Evolutionary conservation across 306 rosid genomes (phyloP).

Genomic region (Quercus dentata): DNA sequence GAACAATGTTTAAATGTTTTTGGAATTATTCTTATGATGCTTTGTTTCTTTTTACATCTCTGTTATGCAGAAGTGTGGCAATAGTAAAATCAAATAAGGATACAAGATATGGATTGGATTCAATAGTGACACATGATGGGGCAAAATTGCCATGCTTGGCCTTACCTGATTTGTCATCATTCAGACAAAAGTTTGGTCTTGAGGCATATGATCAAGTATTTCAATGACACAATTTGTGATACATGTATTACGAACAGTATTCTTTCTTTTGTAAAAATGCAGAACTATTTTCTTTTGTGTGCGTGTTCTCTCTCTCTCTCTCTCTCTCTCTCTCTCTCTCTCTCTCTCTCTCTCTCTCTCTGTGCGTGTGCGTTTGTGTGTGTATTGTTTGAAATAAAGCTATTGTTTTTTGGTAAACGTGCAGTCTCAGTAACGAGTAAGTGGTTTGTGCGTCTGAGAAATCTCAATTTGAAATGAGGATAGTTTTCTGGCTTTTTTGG

Average conservation of each 20-base stretch:
- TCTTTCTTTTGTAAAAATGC: neutral
- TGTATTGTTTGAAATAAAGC: too few relatives aligned
- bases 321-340: too few relatives aligned
- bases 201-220: conserved; percentile 68
- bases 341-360: too few relatives aligned
- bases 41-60: conserved; percentile 6
- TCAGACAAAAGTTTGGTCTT: conserved; percentile 64
- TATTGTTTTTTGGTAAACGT: neutral
- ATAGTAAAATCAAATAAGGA: conserved; percentile 84
- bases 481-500: too few relatives aligned
- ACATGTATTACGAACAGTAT: neutral
- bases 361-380: fast-evolving
- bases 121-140: conserved; percentile 88
- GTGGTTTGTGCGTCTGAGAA: too few relatives aligned
- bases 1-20: neutral
- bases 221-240: conserved; percentile 11
- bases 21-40: neutral
- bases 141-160: conserved; percentile 76
- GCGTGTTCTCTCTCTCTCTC: too few relatives aligned
- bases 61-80: conserved; percentile 64
- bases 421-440: too few relatives aligned
- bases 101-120: conserved; percentile 76
- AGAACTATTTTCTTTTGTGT: neutral
- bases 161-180: conserved; percentile 56
- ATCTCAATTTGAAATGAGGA: too few relatives aligned